Base-by-base conservation (phyloP, 2,329 filamentous ascomycete species). In the Harringtonia aguacate region DNA sequence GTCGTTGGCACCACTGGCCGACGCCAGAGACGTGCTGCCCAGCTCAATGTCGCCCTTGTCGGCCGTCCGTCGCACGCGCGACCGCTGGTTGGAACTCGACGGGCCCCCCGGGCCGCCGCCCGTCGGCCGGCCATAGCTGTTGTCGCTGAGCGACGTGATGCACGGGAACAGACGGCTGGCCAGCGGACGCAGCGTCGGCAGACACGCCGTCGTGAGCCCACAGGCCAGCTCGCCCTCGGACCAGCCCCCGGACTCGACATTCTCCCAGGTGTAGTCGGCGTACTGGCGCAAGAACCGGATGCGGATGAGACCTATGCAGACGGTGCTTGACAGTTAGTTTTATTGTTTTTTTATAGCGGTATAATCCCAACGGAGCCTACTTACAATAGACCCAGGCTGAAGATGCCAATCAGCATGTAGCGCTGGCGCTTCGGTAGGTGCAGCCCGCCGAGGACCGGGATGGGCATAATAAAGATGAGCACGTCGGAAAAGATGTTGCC, bases 401-500 rank as follows among this genome's bases (percentile, higher is more conserved):
- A 65, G 28, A 66, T 61, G 4, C 56, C 58, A 2, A 63, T 52
- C 4, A 65, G 52, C 4, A 46, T 20, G 8, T 43, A 43, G 14
- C 45, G 44, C 36, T 62, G 60, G 9, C 50, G 49, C 30, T 48
- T 54, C 0, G 57, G 58, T 22, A 49, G 40, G 20, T 48, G 43
- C 17, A 49, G 43, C 15, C 21, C 36, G 22, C 24, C 38, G 20
- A 66, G 45, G 30, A 61, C 53, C 1, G 63, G 62, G 4, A 66
- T 49, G 2, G 63, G 63, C 14, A 65, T 41, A 1, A 59, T 34
- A 37, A 66, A 61, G 22, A 67, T 58, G 6, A 54, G 50, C 17
- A 64, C 50, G 35, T 67, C 63, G 15, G 61, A 62, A 8, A 52
- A 48, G 31, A 65, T 63, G 46, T 64, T 65, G 17, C 62, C 61